Percentiles rank a stretch among this genome's conserved stretches.
phyloP scores from a whole-genome alignment of 345 rosid species.

The Salix dunnii region DNA sequence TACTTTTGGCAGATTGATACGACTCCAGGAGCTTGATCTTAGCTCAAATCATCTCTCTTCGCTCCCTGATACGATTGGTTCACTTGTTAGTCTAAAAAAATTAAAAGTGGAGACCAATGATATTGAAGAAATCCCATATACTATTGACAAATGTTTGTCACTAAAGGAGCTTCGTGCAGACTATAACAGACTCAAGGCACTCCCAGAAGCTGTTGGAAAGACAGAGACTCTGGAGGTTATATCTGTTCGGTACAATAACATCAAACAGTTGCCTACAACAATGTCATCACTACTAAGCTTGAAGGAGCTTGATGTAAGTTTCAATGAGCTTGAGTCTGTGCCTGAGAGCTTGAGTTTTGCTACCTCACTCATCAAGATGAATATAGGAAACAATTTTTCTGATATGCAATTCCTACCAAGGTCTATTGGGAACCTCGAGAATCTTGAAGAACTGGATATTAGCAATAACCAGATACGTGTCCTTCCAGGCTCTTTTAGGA shows the following conservation, averaged over 20 bases:
- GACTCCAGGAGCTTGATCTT: slow-evolving; percentile 80
- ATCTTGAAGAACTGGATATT: slow-evolving; percentile 86
- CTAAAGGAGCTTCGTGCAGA: slow-evolving; percentile 75
- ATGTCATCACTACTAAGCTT: slow-evolving; percentile 73
- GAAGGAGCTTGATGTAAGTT: slow-evolving; percentile 87
- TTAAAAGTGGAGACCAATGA: slow-evolving; percentile 78
- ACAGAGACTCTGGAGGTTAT: slow-evolving; percentile 66
- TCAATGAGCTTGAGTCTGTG: slow-evolving; percentile 92
- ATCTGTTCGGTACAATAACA: slow-evolving; percentile 78
- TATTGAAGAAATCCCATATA: slow-evolving; percentile 81
- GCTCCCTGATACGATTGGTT: slow-evolving; percentile 71
- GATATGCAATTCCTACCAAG: slow-evolving; percentile 75
- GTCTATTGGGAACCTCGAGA: slow-evolving; percentile 90
- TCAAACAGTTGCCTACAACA: slow-evolving; percentile 84
- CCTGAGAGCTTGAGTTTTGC: slow-evolving; percentile 95
- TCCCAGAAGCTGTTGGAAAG: slow-evolving; percentile 97
- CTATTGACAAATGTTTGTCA: slow-evolving; percentile 64
- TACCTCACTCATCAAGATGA: slow-evolving; percentile 77
- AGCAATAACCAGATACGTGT: slow-evolving; percentile 92
- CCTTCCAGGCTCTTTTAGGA: slow-evolving; percentile 83
- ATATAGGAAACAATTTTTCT: slow-evolving; percentile 90
- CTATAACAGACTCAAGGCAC: slow-evolving; percentile 92
- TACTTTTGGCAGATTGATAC: slow-evolving; percentile 50
- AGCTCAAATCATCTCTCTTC: slow-evolving; percentile 67
- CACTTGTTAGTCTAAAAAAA: slow-evolving; percentile 58